A percentile compares a stretch with the other conserved stretches of the same genome.
phyloP scores from a whole-genome alignment of 2,329 filamentous ascomycete species.

The Akanthomyces dipterigenus region DNA sequence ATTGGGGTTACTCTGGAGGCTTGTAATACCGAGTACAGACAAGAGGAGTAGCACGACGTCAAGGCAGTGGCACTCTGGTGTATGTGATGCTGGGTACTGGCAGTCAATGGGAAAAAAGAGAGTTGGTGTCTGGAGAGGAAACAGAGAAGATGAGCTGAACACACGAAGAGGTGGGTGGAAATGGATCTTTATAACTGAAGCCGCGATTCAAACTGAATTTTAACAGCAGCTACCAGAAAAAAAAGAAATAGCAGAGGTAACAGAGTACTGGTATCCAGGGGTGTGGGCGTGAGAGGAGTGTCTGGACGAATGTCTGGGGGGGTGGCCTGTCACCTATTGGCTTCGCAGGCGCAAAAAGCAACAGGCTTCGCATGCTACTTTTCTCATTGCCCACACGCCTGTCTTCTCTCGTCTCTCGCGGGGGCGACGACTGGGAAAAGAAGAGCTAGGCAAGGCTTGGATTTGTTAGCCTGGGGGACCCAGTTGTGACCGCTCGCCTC shows the following conservation, averaged over 20 bases:
- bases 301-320: not conserved
- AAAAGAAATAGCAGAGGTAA: constrained; percentile 1
- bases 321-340: constrained; percentile 4
- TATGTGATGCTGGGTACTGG: not conserved
- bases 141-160: not conserved
- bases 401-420: constrained; percentile 8
- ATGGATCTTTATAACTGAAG: constrained; percentile 10
- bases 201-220: constrained; percentile 6
- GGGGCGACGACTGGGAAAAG: constrained; percentile 2
- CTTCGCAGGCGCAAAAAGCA: constrained; percentile 7
- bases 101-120: not conserved
- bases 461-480: not conserved
- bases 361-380: constrained; percentile 4
- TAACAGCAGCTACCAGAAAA: not conserved
- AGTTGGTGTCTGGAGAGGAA: not conserved
- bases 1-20: not conserved
- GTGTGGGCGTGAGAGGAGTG: not conserved
- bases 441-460: not conserved
- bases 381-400: constrained; percentile 8
- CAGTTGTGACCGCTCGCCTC: not conserved
- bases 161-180: not conserved
- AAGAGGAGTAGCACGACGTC: not conserved
- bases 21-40: not conserved
- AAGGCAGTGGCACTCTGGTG: not conserved
- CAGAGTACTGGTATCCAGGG: not conserved